Evolutionary conservation across 805 yeast species (phyloP).

Genomic region (Candida corydali): DNA sequence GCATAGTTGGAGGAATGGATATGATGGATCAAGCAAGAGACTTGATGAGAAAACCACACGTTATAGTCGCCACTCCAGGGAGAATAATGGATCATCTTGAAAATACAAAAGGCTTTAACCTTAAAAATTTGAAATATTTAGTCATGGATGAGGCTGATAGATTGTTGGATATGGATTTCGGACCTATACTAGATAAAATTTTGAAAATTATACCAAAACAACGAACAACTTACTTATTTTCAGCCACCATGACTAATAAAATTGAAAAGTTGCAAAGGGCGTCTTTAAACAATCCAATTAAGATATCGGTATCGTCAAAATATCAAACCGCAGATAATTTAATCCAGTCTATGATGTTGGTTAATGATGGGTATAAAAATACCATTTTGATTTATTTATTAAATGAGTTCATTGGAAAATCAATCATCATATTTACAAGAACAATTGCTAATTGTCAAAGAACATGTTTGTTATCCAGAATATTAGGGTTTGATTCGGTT

Average conservation of each 20-base stretch:
- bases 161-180: constrained; percentile 91
- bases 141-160: constrained; percentile 98
- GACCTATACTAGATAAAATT: constrained; percentile 87
- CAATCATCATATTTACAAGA: constrained; percentile 84
- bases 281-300: constrained; percentile 80
- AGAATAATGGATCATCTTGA: constrained; percentile 91
- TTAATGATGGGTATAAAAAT: constrained; percentile 89
- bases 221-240: constrained; percentile 79
- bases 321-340: constrained; percentile 94
- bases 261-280: constrained; percentile 94
- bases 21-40: constrained; percentile 97
- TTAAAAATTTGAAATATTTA: constrained; percentile 71
- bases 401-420: constrained; percentile 80
- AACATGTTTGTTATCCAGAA: constrained; percentile 73
- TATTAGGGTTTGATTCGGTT: constrained; percentile 81
- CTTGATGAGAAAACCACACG: constrained; percentile 88
- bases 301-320: constrained; percentile 83
- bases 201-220: constrained; percentile 79
- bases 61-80: constrained; percentile 94
- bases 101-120: constrained; percentile 82
- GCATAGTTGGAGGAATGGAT: constrained; percentile 97
- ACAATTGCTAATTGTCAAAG: constrained; percentile 95
- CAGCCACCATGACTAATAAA: constrained; percentile 97
- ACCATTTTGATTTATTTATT: constrained; percentile 78
- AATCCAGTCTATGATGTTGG: constrained; percentile 82